These are phyloP conservation scores for Albifimbria verrucaria DNA, from an alignment of 2,329 filamentous ascomycete species.

Conservation along the genomic window DNA sequence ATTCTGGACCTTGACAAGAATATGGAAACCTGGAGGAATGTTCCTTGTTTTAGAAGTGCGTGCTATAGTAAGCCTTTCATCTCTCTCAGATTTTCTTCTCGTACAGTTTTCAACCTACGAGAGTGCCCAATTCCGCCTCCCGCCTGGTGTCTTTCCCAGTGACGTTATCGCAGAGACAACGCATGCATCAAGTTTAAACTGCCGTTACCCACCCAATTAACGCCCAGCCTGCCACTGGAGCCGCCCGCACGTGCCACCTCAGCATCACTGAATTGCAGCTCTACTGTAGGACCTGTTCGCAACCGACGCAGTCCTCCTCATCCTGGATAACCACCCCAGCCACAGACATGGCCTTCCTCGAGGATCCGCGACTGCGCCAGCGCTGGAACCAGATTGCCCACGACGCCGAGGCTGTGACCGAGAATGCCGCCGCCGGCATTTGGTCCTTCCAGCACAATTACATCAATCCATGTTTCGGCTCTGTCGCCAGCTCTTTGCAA, in stretches of 20 bases:
- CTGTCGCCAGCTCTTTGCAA: conserved; percentile 63
- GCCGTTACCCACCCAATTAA: neutral
- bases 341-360: conserved; percentile 55
- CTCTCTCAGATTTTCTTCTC: no score
- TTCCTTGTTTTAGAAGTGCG: no score
- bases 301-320: conserved; percentile 17
- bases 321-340: conserved; percentile 13
- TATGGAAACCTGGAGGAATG: no score
- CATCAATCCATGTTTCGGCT: conserved; percentile 74
- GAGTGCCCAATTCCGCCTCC: no score
- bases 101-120: no score
- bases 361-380: conserved; percentile 86
- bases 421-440: conserved; percentile 85
- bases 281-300: conserved; percentile 14
- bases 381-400: conserved; percentile 91
- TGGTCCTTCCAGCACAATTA: conserved; percentile 88
- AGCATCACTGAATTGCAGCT: conserved; percentile 2
- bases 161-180: neutral
- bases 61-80: no score
- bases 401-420: conserved; percentile 85
- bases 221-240: conserved; percentile 7
- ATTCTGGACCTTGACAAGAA: no score
- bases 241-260: neutral
- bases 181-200: neutral
- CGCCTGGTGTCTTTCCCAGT: neutral